A percentile compares a stretch with the other conserved stretches of the same genome.
These are phyloP conservation scores for Puya raimondii DNA, from an alignment of 176 grass and related monocot genomes.

Conservation along the genomic window DNA sequence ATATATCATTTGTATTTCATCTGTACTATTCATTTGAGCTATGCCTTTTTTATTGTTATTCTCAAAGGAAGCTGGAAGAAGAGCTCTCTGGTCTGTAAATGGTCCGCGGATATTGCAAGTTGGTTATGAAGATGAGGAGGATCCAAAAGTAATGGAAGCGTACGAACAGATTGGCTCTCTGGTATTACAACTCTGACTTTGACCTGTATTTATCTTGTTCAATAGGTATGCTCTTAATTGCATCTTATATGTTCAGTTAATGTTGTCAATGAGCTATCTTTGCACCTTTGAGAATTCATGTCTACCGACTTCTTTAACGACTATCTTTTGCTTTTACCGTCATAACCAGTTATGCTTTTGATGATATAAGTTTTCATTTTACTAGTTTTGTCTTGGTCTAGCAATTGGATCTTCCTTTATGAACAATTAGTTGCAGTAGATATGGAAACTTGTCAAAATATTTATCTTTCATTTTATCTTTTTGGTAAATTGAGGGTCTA, in stretches of 20 bases:
- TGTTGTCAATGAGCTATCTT: background rate
- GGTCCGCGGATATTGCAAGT: conserved; percentile 75
- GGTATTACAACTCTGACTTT: conserved; percentile 35
- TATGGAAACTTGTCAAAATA: background rate
- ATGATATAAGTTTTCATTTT: too few species aligned
- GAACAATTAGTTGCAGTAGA: too few species aligned
- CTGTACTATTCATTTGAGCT: background rate
- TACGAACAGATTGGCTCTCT: conserved; percentile 95
- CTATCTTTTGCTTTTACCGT: too few species aligned
- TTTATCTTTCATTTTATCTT: background rate
- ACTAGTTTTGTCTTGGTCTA: too few species aligned
- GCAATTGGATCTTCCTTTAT: too few species aligned
- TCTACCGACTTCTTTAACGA: too few species aligned
- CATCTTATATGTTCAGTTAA: background rate
- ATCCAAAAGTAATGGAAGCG: conserved; percentile 87
- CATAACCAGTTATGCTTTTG: too few species aligned
- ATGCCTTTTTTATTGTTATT: background rate
- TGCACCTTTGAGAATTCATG: too few species aligned
- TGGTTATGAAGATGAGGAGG: conserved; percentile 89
- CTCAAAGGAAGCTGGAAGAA: conserved; percentile 67
- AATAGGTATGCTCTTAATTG: background rate
- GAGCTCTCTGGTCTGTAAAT: conserved; percentile 79
- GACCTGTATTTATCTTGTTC: conserved; percentile 10
- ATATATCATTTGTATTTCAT: background rate
- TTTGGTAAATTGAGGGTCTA: background rate